Evolutionary conservation across 148 eudicot species (phyloP).

Genomic region (Rhododendron henanense): DNA sequence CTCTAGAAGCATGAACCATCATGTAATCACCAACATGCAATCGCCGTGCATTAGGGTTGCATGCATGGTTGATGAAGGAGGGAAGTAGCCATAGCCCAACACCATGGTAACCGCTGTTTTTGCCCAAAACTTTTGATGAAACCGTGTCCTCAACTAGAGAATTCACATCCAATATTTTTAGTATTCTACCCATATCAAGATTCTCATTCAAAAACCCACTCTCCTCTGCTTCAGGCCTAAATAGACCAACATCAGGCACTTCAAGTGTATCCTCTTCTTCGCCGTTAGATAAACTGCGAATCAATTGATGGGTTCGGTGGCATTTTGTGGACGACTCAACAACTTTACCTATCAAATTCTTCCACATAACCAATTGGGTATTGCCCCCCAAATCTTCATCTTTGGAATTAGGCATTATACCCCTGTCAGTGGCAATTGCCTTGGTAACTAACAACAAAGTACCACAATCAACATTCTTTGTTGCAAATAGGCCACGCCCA

Average conservation of each 20-base stretch:
- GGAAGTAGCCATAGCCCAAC: slow-evolving; percentile 81
- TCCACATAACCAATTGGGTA: slow-evolving; percentile 75
- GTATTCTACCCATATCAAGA: slow-evolving; percentile 36
- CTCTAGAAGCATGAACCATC: slow-evolving; percentile 64
- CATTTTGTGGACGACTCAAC: slow-evolving; percentile 49
- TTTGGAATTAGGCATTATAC: slow-evolving; percentile 51
- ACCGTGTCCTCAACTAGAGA: slow-evolving; percentile 64
- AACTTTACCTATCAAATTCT: slow-evolving; percentile 73
- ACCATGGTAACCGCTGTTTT: slow-evolving; percentile 62
- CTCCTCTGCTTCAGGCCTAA: slow-evolving; percentile 48
- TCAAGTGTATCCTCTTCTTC: slow-evolving; percentile 59
- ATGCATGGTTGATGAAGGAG: slow-evolving; percentile 81
- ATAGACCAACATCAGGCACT: slow-evolving; percentile 47
- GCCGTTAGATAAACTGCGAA: slow-evolving; percentile 55
- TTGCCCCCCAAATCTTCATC: slow-evolving; percentile 36
- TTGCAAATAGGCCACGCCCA: slow-evolving; percentile 80
- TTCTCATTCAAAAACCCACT: neutral
- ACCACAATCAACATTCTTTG: slow-evolving; percentile 69
- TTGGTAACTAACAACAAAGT: slow-evolving; percentile 61
- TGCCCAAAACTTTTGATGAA: slow-evolving; percentile 71
- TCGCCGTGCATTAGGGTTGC: slow-evolving; percentile 70
- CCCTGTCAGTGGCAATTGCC: slow-evolving; percentile 76
- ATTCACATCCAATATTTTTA: slow-evolving; percentile 78
- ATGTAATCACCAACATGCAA: slow-evolving; percentile 77
- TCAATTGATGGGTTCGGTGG: slow-evolving; percentile 37